Percentiles rank a stretch among this genome's conserved stretches.
phyloP scores from a whole-genome alignment of 768 basidiomycete genomes.

The Collybia sordida region DNA sequence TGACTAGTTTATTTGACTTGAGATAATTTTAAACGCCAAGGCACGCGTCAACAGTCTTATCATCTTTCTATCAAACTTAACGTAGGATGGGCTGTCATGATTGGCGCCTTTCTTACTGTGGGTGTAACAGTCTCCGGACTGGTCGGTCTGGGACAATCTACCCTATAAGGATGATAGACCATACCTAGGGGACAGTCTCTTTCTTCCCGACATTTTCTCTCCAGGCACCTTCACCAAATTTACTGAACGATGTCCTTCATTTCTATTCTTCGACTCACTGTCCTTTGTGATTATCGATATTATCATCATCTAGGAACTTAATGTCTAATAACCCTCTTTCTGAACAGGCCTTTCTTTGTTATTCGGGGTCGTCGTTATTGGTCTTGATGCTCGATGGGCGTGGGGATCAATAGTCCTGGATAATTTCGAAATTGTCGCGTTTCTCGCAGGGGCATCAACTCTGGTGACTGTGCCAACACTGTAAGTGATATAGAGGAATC shows the following conservation, averaged over 20 bases:
- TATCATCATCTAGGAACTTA: background rate
- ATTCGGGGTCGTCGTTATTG: constrained; percentile 9
- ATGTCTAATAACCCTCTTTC: background rate
- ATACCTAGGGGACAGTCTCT: background rate
- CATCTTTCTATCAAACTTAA: too few relatives aligned
- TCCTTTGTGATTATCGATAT: background rate
- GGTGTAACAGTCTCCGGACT: too few relatives aligned
- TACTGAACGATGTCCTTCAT: constrained; percentile 12
- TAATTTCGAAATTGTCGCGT: constrained; percentile 13
- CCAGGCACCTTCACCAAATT: background rate
- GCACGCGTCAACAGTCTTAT: too few relatives aligned
- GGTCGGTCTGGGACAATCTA: too few relatives aligned
- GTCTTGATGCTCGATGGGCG: constrained; percentile 10
- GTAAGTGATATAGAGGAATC: constrained; percentile 2
- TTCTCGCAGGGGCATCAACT: constrained; percentile 10
- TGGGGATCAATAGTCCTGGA: background rate
- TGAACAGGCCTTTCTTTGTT: constrained; percentile 7
- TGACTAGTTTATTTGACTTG: too few relatives aligned
- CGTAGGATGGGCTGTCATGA: too few relatives aligned
- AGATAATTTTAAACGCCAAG: too few relatives aligned
- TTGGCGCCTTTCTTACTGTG: too few relatives aligned
- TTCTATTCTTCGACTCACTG: constrained; percentile 5
- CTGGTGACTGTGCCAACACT: constrained; percentile 7
- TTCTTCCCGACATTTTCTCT: background rate
- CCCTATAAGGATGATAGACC: too few relatives aligned